These are phyloP conservation scores for Buxus sempervirens DNA, from an alignment of 164 flowering plant species.

Conservation along the genomic window DNA sequence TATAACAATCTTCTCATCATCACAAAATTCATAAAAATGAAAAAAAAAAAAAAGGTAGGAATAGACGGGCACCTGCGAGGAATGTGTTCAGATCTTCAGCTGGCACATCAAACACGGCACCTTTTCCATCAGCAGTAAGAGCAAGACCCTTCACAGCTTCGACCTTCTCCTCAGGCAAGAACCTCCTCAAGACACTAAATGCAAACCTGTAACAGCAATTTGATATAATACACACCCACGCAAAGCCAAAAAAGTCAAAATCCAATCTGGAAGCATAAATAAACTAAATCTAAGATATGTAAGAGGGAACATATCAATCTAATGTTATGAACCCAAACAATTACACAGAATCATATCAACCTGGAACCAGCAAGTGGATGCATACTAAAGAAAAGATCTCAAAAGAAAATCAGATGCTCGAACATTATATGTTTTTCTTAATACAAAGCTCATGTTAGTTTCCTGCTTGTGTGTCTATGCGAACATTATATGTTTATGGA, in stretches of 20 bases:
- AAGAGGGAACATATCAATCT: neutral
- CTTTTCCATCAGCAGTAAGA: conserved; percentile 79
- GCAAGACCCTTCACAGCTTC: conserved; percentile 65
- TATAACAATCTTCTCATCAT: neutral
- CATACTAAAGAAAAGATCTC: neutral
- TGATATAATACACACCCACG: neutral
- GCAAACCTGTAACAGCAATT: conserved; percentile 46
- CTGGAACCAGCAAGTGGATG: neutral
- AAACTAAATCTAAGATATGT: neutral
- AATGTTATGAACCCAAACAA: neutral
- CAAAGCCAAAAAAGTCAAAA: neutral
- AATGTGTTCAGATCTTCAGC: conserved; percentile 58
- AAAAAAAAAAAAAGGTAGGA: neutral
- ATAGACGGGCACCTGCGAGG: conserved; percentile 50
- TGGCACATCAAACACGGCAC: conserved; percentile 91
- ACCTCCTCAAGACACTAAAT: conserved; percentile 62
- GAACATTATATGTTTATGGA: no score
- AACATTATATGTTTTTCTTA: neutral
- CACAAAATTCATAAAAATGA: neutral
- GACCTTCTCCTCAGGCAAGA: conserved; percentile 87
- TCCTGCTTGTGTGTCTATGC: no score
- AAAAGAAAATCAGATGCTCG: neutral
- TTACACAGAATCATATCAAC: neutral
- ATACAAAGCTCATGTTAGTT: neutral
- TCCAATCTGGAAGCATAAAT: neutral